Evolutionary conservation across 2,329 filamentous ascomycete species (phyloP), one percentile per base, ranked within the genome.

Genomic region (Fusarium sp.): DNA sequence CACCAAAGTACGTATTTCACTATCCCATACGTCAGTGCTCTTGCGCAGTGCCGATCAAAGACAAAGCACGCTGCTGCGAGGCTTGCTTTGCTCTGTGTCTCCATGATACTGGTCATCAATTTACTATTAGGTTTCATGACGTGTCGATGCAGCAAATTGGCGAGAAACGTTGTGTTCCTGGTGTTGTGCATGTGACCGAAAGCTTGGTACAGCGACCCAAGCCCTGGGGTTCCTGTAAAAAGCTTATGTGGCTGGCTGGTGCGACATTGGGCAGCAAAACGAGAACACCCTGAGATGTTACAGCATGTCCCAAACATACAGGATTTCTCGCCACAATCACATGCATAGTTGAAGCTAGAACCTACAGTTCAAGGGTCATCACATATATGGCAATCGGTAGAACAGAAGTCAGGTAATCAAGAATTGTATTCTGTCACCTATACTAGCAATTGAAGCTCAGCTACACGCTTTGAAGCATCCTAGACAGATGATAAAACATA

Each of bases 401-500:
- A 37, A 11, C 18, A 7, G 19, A 12, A 13, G 25, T 26, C 3
- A 12, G 30, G 16, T 19, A 16, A 18, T 28, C 34, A 52, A 7
- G 5, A 7, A 16, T 57, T 51, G 18, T 21, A 65, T 59, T 65
- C 39, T 57, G 26, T 23, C n/a, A 23, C 7, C 44, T 45, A 23
- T n/a, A 19, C 23, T 5, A 28, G 19, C 6, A 37, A 31, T 4
- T 26, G 19, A 23, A 52, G 49, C 31, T 14, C 34, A 16, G 7
- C 19, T 23, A 34, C n/a, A 37, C 6, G 19, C 19, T 30, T 16
- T 16, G 10, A 28, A 25, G 3, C 8, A 21, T 8, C 30, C 11
- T 8, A 14, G 37, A 8, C 9, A 21, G 16, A 39, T 8, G 8
- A 25, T 7, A 28, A 41, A 19, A 65, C 23, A 65, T 28, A 59